A percentile compares a stretch with the other conserved stretches of the same genome.
Evolutionary conservation across 495 filamentous ascomycete genomes (phyloP).

Genomic region (Aspergillus incahuasiensis): DNA sequence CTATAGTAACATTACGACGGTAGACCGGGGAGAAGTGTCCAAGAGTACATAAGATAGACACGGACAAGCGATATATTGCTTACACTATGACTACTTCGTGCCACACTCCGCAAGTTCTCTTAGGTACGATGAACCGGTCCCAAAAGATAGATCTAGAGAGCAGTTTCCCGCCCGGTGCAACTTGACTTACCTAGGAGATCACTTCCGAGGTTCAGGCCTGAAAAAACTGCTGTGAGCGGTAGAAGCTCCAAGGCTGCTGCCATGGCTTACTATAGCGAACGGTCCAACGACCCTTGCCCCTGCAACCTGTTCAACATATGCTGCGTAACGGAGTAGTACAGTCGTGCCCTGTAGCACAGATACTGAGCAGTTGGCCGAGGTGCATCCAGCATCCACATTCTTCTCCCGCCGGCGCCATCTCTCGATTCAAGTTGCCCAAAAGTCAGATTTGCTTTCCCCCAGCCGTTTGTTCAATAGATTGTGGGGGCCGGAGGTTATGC

Average conservation of each 20-base stretch:
- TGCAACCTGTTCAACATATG: neutral
- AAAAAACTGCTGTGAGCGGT: no score
- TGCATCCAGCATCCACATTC: neutral
- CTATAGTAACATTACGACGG: neutral
- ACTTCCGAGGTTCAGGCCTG: no score
- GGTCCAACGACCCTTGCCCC: neutral
- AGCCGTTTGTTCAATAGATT: constrained; percentile 1
- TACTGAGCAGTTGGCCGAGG: neutral
- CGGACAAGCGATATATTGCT: neutral
- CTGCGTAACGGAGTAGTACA: neutral
- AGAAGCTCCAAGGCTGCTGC: no score
- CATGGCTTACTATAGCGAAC: neutral
- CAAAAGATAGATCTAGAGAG: neutral
- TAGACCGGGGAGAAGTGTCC: neutral
- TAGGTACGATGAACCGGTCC: no score
- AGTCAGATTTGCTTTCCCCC: neutral
- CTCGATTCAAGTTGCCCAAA: neutral
- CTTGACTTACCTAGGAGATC: neutral
- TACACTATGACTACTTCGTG: no score
- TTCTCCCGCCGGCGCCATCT: neutral
- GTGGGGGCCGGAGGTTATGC: constrained; percentile 1
- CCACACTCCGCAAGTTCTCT: no score
- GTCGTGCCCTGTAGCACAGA: neutral
- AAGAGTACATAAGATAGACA: neutral
- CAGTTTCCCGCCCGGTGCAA: neutral